Evolutionary conservation across 2,329 filamentous ascomycete species (phyloP).

Genomic region (Arthroderma sp.): DNA sequence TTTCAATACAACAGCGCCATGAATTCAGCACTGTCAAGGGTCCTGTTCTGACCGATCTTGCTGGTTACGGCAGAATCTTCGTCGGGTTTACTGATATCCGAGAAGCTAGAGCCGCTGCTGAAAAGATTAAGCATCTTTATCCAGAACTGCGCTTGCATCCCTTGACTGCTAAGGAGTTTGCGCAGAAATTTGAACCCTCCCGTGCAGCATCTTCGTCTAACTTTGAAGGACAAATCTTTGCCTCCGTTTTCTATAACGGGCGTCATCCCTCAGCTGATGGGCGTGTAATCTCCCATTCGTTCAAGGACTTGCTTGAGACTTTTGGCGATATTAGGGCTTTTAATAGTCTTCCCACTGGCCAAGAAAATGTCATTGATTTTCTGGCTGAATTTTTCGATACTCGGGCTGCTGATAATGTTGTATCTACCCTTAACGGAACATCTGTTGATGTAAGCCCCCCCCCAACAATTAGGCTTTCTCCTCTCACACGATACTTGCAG

Average conservation of each 20-base stretch:
- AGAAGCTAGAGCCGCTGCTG: constrained; percentile 41
- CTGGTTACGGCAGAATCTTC: constrained; percentile 33
- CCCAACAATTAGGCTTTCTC: neutral
- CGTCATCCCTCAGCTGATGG: constrained; percentile 17
- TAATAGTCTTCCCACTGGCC: constrained; percentile 15
- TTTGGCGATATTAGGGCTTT: constrained; percentile 29
- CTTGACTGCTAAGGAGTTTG: constrained; percentile 35
- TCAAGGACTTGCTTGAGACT: constrained; percentile 23
- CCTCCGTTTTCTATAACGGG: constrained; percentile 35
- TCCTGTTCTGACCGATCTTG: constrained; percentile 24
- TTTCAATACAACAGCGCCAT: constrained; percentile 15
- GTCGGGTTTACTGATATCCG: constrained; percentile 48
- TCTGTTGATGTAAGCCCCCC: constrained; percentile 21
- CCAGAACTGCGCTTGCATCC: constrained; percentile 37
- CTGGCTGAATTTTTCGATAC: constrained; percentile 29
- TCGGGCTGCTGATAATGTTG: constrained; percentile 23
- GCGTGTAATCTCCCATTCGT: constrained; percentile 35
- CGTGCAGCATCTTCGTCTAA: constrained; percentile 22
- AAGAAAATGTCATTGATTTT: constrained; percentile 22
- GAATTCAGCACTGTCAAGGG: constrained; percentile 26
- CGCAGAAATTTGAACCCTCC: constrained; percentile 22
- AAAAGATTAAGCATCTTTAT: constrained; percentile 32
- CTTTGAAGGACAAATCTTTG: constrained; percentile 44
- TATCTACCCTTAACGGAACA: constrained; percentile 22
- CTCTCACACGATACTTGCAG: constrained; percentile 10